Conservation (phyloP, 108 stramenopile species). For the Cyclotella baltica region DNA sequence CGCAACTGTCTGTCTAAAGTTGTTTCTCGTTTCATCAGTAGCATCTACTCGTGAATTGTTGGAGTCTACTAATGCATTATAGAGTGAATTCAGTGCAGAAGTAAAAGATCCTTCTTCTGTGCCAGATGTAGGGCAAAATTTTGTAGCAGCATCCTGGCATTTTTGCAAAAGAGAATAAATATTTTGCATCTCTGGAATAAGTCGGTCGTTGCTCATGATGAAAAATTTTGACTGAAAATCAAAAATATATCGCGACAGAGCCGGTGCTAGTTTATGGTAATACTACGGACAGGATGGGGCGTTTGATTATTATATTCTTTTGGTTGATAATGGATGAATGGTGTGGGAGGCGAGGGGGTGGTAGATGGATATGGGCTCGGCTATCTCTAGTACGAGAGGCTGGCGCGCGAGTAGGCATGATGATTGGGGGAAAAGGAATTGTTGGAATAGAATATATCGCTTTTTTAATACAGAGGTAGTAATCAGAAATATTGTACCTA, state of each 20-base stretch:
- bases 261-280: neutral
- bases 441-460: no score
- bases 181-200: neutral
- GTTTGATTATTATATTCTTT: neutral
- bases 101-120: neutral
- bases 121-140: neutral
- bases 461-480: no score
- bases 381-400: no score
- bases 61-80: neutral
- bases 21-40: neutral
- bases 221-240: neutral
- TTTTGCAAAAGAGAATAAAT: slow-evolving; percentile 22
- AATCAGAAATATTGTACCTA: no score
- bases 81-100: neutral
- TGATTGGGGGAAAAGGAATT: no score
- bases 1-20: slow-evolving; percentile 8
- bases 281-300: no score
- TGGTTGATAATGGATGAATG: no score
- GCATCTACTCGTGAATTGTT: neutral
- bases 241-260: no score
- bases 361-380: no score
- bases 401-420: no score
- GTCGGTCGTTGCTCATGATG: neutral
- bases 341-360: no score
- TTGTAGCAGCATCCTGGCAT: slow-evolving; percentile 11